Base-by-base conservation (phyloP, 164 flowering plant genomes). In the Magnolia changhungtana region DNA sequence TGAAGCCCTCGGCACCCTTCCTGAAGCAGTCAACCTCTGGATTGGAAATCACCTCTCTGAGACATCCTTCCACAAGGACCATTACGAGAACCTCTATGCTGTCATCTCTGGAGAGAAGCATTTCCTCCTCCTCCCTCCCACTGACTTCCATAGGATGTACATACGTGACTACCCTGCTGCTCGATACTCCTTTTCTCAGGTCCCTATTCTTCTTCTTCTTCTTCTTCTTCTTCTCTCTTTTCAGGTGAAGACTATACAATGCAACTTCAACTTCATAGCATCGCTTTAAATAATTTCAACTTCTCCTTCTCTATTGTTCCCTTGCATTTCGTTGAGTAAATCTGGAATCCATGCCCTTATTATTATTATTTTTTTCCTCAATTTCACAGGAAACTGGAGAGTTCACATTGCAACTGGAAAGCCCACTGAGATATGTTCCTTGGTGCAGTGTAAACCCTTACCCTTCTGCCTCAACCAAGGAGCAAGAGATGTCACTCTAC, bases 1-100 rank as follows among this genome's bases (percentile, higher is more conserved):
- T 5, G 87, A 89, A 64, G 98, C 98, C 18, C 78, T 96, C 0
- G 98, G 96, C 1, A 83, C 89, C 73, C 73, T 74, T 5, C 98
- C 99, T 9, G 99, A 96, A 29, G 99, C 99, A 0, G 99, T 94
- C 20, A 96, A 96, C 76, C 81, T 94, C 18, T 96, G 99, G 99
- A 89, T 94, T 72, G 98, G 99, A 1, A 89, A 87, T 75, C 84
- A 86, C 18, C 79, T 73, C 1, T 94, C 98, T 0, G 86, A 87
- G 79, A 96, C 98, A 5, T 94, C 93, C 2, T 96, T 92, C 78
- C 99, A 96, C 82, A 96, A 96, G 81, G 99, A 95, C 74, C 98
- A 96, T 72, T 94, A 96, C 67, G 99, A 96, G 90, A 94, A 96
- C 81, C 84, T 96, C 51, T 96, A 94, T 58, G 98, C 90, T 7